Percentiles rank a stretch among this genome's conserved stretches.
These are phyloP conservation scores for Mortierella sp. DNA, from an alignment of 371 early-diverging fungal species.

Conservation along the genomic window DNA sequence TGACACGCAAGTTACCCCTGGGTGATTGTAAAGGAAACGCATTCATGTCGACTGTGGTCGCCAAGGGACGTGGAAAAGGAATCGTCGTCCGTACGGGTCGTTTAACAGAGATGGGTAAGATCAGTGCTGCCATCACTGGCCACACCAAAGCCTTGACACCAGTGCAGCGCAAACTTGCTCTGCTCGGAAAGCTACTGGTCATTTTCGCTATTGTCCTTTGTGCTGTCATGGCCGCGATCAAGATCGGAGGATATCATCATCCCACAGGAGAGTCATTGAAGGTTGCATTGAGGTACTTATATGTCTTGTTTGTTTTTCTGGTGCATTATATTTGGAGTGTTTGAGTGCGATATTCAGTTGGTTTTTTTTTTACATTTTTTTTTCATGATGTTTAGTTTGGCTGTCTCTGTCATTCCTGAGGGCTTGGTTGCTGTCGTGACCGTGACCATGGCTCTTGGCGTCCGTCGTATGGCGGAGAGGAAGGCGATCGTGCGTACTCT, in stretches of 20 bases:
- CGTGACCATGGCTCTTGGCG: slow-evolving; percentile 92
- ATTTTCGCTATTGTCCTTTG: slow-evolving; percentile 74
- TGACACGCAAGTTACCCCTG: slow-evolving; percentile 75
- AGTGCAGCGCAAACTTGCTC: slow-evolving; percentile 76
- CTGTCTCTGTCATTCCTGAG: slow-evolving; percentile 91
- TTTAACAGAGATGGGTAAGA: slow-evolving; percentile 82
- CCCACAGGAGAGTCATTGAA: slow-evolving; percentile 59
- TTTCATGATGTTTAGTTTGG: slow-evolving; percentile 66
- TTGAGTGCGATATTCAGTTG: slow-evolving; percentile 59
- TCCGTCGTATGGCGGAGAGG: slow-evolving; percentile 83
- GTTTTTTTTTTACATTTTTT: slow-evolving; percentile 26
- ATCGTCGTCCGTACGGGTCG: slow-evolving; percentile 85
- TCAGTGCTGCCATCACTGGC: slow-evolving; percentile 78
- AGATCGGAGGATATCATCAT: slow-evolving; percentile 71
- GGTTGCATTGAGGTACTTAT: slow-evolving; percentile 67
- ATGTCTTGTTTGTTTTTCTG: too few relatives aligned
- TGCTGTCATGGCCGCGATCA: slow-evolving; percentile 85
- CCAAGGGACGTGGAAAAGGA: slow-evolving; percentile 84
- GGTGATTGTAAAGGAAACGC: slow-evolving; percentile 89
- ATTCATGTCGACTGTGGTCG: slow-evolving; percentile 87
- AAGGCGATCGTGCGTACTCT: slow-evolving; percentile 90
- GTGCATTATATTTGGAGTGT: too few relatives aligned
- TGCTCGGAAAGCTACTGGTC: slow-evolving; percentile 72
- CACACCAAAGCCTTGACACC: slow-evolving; percentile 72
- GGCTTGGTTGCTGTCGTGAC: slow-evolving; percentile 90